Conservation (phyloP, 2,329 filamentous ascomycete genomes). For the Periconia macrospinosa region DNA sequence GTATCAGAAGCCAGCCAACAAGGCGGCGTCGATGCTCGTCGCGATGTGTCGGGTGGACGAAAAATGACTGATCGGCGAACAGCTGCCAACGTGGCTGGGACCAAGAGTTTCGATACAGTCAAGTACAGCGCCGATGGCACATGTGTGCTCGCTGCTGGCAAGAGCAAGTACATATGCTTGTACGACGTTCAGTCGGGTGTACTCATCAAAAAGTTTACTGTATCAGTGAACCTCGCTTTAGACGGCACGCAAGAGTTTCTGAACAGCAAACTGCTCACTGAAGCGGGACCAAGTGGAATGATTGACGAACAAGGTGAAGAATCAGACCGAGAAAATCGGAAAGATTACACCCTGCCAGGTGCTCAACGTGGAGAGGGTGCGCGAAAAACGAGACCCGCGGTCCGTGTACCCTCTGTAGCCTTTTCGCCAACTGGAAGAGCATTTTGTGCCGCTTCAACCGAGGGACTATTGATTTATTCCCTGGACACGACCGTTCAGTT, state of each 20-base stretch:
- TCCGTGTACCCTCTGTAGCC: slow-evolving; percentile 79
- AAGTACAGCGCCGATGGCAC: slow-evolving; percentile 90
- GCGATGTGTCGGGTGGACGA: slow-evolving; percentile 90
- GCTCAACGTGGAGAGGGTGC: slow-evolving; percentile 87
- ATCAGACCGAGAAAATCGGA: slow-evolving; percentile 83
- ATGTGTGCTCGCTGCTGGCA: slow-evolving; percentile 86
- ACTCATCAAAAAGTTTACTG: slow-evolving; percentile 90
- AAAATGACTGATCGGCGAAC: slow-evolving; percentile 86
- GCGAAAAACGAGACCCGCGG: slow-evolving; percentile 75
- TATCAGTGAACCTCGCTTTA: slow-evolving; percentile 91
- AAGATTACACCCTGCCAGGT: slow-evolving; percentile 79
- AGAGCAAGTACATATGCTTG: slow-evolving; percentile 97
- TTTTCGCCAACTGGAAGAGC: slow-evolving; percentile 88
- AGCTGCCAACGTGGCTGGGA: slow-evolving; percentile 86
- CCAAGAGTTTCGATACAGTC: slow-evolving; percentile 86
- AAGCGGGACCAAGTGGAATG: slow-evolving; percentile 82
- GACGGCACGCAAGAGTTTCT: slow-evolving; percentile 97
- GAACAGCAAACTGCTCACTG: slow-evolving; percentile 88
- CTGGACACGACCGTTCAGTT: slow-evolving; percentile 83
- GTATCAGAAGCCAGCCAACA: slow-evolving; percentile 85
- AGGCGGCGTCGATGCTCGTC: slow-evolving; percentile 81
- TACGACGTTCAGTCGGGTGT: slow-evolving; percentile 95
- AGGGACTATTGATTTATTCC: slow-evolving; percentile 91
- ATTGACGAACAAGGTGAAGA: slow-evolving; percentile 86
- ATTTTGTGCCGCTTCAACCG: slow-evolving; percentile 93